Conservation (phyloP, 176 grass and related monocot genomes). For the Ampelocalamus luodianensis region DNA sequence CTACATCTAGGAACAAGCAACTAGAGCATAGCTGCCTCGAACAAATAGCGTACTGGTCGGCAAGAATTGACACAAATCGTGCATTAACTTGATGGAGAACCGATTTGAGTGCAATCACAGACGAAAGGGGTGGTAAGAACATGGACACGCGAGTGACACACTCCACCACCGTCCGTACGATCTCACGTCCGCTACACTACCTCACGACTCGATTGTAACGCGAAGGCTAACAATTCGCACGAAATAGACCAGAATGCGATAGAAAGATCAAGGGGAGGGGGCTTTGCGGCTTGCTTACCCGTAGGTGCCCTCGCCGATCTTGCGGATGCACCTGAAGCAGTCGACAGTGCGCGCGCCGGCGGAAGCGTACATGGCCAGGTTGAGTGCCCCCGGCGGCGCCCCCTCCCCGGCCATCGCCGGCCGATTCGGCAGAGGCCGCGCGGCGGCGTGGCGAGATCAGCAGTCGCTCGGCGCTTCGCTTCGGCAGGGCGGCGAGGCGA, state of each 20-base stretch:
- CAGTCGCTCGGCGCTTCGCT: conserved; percentile 10
- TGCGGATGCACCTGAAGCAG: conserved; percentile 81
- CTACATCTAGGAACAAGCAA: conserved; percentile 16
- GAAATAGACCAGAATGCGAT: neutral
- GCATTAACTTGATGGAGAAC: neutral
- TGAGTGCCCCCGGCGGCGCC: conserved; percentile 58
- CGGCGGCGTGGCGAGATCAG: conserved; percentile 5
- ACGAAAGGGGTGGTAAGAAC: neutral
- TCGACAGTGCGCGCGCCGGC: conserved; percentile 70
- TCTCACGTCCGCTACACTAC: conserved; percentile 10
- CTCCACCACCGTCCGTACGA: conserved; percentile 9
- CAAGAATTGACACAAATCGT: neutral
- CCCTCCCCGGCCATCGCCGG: conserved; percentile 49
- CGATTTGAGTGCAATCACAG: neutral
- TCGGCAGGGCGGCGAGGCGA: conserved; percentile 6
- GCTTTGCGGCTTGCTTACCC: neutral
- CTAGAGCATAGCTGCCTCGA: neutral
- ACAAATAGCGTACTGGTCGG: neutral
- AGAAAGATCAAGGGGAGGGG: neutral
- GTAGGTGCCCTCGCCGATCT: conserved; percentile 86
- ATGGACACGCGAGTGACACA: neutral
- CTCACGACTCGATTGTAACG: neutral
- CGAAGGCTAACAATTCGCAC: neutral
- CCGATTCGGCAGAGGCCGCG: neutral
- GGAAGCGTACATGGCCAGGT: conserved; percentile 58